phyloP scores from a whole-genome alignment of 1,284 basidiomycete genomes.

The Lentinus polychrous region DNA sequence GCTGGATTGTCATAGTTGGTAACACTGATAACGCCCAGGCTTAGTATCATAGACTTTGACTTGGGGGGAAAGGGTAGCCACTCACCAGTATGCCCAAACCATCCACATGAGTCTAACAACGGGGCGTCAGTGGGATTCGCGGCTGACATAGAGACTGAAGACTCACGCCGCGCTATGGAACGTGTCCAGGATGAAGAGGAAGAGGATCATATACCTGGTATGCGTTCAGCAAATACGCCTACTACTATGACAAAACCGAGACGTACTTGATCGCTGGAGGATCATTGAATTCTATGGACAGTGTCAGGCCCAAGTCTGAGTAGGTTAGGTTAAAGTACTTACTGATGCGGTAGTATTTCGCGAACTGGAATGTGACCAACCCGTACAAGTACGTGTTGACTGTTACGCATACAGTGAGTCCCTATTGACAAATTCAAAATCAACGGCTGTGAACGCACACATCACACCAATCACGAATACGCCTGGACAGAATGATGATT shows the following conservation, averaged over 20 bases:
- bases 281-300: conserved; percentile 36
- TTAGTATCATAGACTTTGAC: neutral
- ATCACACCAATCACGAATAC: conserved; percentile 12
- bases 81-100: conserved; percentile 1
- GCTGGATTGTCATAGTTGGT: conserved; percentile 34
- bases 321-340: conserved; percentile 14
- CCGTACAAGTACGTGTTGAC: conserved; percentile 49
- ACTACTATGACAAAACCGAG: neutral
- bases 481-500: conserved; percentile 1
- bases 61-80: neutral
- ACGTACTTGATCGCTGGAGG: conserved; percentile 32
- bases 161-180: conserved; percentile 22
- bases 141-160: neutral
- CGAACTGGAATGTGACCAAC: conserved; percentile 42
- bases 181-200: conserved; percentile 38
- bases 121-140: neutral
- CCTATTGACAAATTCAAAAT: neutral
- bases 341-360: conserved; percentile 35
- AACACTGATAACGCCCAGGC: no score
- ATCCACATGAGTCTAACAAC: neutral
- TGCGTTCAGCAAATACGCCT: neutral
- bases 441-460: conserved; percentile 7
- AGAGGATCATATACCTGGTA: conserved; percentile 29
- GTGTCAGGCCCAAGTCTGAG: neutral
- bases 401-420: conserved; percentile 11